phyloP scores from a whole-genome alignment of 2,329 filamentous ascomycete genomes.

The Tolypocladium amazonense region DNA sequence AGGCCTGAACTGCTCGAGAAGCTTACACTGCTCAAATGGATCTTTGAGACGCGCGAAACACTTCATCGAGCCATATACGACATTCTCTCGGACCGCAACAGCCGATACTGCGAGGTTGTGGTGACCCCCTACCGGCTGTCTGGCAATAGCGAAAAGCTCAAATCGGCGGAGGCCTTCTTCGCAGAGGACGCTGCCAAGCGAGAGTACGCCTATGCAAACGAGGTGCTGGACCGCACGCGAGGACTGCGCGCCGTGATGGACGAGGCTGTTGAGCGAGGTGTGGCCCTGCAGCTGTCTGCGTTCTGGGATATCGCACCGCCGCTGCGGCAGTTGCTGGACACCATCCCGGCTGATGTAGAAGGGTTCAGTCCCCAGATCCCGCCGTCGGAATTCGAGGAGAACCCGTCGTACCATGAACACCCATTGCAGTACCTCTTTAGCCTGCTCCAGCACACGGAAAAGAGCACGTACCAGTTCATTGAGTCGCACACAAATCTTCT shows the following conservation, averaged over 20 bases:
- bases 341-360: conserved; percentile 52
- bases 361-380: conserved; percentile 70
- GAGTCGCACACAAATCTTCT: conserved; percentile 87
- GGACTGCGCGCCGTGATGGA: conserved; percentile 73
- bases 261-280: conserved; percentile 73
- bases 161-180: conserved; percentile 74
- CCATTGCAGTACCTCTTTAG: conserved; percentile 87
- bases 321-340: conserved; percentile 66
- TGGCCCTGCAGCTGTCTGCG: conserved; percentile 82
- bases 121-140: conserved; percentile 68
- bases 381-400: conserved; percentile 69
- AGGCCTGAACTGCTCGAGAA: conserved; percentile 90
- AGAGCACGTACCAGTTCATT: conserved; percentile 93
- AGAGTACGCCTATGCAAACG: conserved; percentile 57
- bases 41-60: conserved; percentile 86
- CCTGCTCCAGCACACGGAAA: conserved; percentile 76
- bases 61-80: conserved; percentile 80
- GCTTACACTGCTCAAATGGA: conserved; percentile 89
- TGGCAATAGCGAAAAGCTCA: conserved; percentile 68
- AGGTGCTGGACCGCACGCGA: conserved; percentile 61
- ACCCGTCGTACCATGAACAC: conserved; percentile 66
- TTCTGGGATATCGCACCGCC: conserved; percentile 97
- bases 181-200: conserved; percentile 65
- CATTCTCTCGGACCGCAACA: conserved; percentile 72
- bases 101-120: conserved; percentile 77